Conservation (phyloP, 306 rosid genomes). For the Casuarina equisetifolia region DNA sequence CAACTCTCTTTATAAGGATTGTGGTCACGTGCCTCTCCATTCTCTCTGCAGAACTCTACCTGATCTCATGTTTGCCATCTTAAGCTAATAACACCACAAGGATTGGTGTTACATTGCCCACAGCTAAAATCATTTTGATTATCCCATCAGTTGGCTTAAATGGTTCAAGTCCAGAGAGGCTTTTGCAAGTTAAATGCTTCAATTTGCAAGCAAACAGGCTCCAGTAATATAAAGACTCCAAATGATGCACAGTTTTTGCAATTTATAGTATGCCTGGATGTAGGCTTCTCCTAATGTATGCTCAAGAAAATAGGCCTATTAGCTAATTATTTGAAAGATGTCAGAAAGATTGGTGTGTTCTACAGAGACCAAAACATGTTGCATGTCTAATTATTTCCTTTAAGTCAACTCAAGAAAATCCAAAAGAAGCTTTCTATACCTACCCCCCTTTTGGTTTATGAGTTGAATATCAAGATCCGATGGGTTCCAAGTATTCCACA, state of each 20-base stretch:
- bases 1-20: constrained; percentile 15
- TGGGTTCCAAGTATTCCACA: too few relatives aligned
- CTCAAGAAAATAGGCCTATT: neutral
- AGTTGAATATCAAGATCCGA: neutral
- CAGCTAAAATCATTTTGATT: neutral
- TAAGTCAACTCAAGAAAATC: neutral
- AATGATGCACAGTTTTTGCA: constrained; percentile 2
- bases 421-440: constrained; percentile 3
- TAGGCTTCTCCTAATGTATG: neutral
- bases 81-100: too few relatives aligned
- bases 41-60: neutral
- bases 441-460: neutral
- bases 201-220: constrained; percentile 14
- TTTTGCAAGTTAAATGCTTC: neutral
- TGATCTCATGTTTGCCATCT: too few relatives aligned
- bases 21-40: neutral
- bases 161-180: neutral
- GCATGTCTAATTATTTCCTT: neutral
- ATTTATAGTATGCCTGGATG: neutral
- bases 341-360: neutral
- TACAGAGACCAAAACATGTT: constrained; percentile 4
- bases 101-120: neutral
- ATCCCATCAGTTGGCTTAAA: constrained; percentile 5
- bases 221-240: neutral
- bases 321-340: constrained; percentile 1